phyloP scores from a whole-genome alignment of 148 eudicot species.

The Spergularia marina region DNA sequence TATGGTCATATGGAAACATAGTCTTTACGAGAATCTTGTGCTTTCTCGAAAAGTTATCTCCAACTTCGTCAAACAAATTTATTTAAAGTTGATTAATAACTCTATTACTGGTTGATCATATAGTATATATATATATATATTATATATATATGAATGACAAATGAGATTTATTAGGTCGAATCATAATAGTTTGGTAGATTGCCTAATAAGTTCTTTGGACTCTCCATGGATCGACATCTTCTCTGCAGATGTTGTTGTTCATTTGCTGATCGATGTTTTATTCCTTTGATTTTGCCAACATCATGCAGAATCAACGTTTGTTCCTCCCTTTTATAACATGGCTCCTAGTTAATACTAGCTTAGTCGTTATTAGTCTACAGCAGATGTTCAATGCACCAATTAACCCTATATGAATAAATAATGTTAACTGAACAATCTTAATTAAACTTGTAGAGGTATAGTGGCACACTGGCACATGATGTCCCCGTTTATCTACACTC shows the following conservation, averaged over 20 bases:
- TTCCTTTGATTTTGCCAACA: conserved; percentile 1
- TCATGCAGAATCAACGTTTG: neutral
- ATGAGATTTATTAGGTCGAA: conserved; percentile 24
- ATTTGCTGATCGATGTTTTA: conserved; percentile 12
- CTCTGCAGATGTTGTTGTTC: neutral
- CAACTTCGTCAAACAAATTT: conserved; percentile 22
- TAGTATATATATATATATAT: too few species aligned
- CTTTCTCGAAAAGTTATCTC: conserved; percentile 12
- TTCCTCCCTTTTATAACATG: neutral
- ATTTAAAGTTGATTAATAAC: neutral
- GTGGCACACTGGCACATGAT: too few species aligned
- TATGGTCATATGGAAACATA: conserved; percentile 24
- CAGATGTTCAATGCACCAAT: too few species aligned
- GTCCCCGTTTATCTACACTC: too few species aligned
- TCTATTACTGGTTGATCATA: neutral
- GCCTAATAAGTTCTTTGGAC: conserved; percentile 35
- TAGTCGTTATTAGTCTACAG: too few species aligned
- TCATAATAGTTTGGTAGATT: conserved; percentile 27
- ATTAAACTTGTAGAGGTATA: too few species aligned
- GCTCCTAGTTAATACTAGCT: too few species aligned
- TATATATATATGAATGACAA: neutral
- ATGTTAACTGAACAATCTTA: too few species aligned
- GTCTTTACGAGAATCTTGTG: conserved; percentile 21
- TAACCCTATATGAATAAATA: too few species aligned
- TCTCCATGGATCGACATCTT: neutral